phyloP scores from a whole-genome alignment of 345 rosid genomes.

The Camelina sativa region DNA sequence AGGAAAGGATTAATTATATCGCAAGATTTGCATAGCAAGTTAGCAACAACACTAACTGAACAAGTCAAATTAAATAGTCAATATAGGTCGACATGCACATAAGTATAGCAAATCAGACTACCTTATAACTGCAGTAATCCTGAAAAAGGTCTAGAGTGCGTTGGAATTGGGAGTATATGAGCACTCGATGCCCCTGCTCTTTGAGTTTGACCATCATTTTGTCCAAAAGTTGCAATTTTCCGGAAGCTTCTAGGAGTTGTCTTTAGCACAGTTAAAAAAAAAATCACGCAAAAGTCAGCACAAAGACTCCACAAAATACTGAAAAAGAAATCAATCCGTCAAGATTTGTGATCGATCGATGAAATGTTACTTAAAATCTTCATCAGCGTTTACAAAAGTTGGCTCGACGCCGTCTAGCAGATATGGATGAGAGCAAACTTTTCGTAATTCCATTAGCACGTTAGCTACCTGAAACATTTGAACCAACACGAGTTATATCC shows the following conservation, averaged over 20 bases:
- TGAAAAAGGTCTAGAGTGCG: constrained; percentile 84
- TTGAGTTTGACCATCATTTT: constrained; percentile 92
- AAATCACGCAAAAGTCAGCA: constrained; percentile 19
- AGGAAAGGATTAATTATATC: background rate
- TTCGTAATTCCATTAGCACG: constrained; percentile 88
- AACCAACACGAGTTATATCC: constrained; percentile 26
- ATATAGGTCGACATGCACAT: background rate
- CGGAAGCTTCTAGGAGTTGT: constrained; percentile 74
- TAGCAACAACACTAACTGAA: background rate
- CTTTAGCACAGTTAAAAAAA: constrained; percentile 45
- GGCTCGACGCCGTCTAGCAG: constrained; percentile 80
- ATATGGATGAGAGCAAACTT: constrained; percentile 90
- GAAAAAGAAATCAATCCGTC: background rate
- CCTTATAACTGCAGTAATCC: constrained; percentile 76
- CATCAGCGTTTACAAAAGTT: constrained; percentile 53
- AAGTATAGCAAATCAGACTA: constrained; percentile 22
- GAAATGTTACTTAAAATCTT: constrained; percentile 63
- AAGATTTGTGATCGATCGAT: background rate
- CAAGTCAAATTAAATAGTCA: background rate
- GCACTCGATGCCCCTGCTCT: constrained; percentile 95
- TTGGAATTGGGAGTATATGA: constrained; percentile 84
- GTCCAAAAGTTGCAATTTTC: constrained; percentile 79
- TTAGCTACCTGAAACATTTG: constrained; percentile 65
- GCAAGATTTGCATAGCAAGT: background rate
- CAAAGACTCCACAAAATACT: background rate